Base-by-base conservation (phyloP, 1,139 yeast species). In the Suhomyces bribrorum region DNA sequence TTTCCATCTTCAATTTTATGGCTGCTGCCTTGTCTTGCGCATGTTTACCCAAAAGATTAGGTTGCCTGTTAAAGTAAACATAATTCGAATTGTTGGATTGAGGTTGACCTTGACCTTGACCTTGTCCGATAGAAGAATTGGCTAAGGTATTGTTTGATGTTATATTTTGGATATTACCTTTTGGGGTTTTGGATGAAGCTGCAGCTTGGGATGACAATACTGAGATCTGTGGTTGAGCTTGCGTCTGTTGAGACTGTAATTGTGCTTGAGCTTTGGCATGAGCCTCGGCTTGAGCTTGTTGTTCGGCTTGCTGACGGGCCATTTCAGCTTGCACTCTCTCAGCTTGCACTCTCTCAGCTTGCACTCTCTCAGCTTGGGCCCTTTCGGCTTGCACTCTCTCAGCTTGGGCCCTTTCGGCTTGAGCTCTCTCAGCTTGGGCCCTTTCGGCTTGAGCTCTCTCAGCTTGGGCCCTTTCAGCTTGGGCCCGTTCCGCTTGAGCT, bases 1-100 rank as follows among this genome's bases (percentile, higher is more conserved):
- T 83, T 51, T 85, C 94, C 40, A 85, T 62, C 45, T 81, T 80
- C 37, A 85, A 62, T 60, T 84, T 84, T 26, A 83, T 79, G 7
- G 87, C 83, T 2, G 88, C 77, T 1, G 92, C 86, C 50, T 78
- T 81, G 53, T 85, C 92, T 54, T 83, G 90, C 0, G 87, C 70
- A 9, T 70, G 56, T 47, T 83, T 82, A 31, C 80, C 75, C 53
- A 85, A 69, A 52, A 76, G 69, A 47, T 86, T 94, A 0, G 97
- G 97, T 53, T 86, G 89, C 48, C 97, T 79, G 54, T 85, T 90
- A 63, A 90, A 86, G 54, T 81, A 77, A 40, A 85, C 88, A 50
- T 83, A 83, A 45, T 70, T 71, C 23, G 57, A 47, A 13, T 37
- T 23, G 34, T 45, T 49, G 2, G 48, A 41, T 9, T 32, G 30